phyloP scores from a whole-genome alignment of 2,329 filamentous ascomycete genomes.

The Pyrenophora seminiperda region DNA sequence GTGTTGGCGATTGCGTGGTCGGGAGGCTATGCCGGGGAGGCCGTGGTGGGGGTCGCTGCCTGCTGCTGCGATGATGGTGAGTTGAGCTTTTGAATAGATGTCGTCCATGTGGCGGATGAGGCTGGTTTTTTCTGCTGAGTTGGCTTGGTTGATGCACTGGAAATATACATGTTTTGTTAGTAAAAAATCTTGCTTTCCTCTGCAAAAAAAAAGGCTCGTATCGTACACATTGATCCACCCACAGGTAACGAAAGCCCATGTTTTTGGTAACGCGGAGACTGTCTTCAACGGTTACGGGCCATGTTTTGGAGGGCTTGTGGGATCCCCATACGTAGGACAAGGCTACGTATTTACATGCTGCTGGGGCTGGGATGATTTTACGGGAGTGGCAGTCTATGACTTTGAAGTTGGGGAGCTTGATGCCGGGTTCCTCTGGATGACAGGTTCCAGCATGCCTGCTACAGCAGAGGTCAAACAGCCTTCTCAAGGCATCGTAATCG shows the following conservation, averaged over 20 bases:
- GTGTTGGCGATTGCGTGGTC: background rate
- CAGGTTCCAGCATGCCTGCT: background rate
- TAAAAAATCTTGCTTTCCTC: too few relatives aligned
- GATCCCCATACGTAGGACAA: conserved; percentile 15
- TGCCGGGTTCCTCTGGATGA: background rate
- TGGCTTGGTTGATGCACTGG: background rate
- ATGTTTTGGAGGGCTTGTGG: background rate
- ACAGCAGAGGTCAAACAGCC: background rate
- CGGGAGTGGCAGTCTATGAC: background rate
- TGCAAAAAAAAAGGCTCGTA: too few relatives aligned
- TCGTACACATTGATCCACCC: background rate
- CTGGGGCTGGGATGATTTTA: background rate
- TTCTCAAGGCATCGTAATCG: background rate
- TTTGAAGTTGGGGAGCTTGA: background rate
- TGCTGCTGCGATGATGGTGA: conserved; percentile 1
- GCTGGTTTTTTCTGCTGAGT: background rate
- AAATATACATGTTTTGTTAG: too few relatives aligned
- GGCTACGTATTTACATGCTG: conserved; percentile 6
- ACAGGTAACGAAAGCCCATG: conserved; percentile 1
- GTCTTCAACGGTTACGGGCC: background rate
- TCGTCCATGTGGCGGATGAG: conserved; percentile 3
- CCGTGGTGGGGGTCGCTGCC: background rate
- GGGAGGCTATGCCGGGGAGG: background rate
- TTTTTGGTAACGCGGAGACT: background rate
- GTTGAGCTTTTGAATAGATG: background rate